These are phyloP conservation scores for Colletotrichum plurivorum DNA, from an alignment of 2,329 filamentous ascomycete species.

Conservation along the genomic window DNA sequence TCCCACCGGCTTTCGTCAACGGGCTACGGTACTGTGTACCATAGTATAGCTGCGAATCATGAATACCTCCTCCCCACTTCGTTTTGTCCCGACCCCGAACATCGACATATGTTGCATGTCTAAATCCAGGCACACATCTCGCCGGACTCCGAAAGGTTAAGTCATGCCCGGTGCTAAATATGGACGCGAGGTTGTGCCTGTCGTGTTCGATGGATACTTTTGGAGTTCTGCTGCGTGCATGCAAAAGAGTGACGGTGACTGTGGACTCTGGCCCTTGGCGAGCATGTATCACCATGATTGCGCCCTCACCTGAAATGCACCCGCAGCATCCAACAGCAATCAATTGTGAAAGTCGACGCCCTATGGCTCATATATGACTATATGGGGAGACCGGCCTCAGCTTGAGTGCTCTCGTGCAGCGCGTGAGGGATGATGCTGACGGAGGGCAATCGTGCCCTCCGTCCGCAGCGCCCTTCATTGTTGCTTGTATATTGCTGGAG, in stretches of 20 bases:
- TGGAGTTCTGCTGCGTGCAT: too few species aligned
- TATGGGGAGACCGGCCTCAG: too few species aligned
- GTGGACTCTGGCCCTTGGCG: neutral
- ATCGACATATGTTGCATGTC: neutral
- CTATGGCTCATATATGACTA: too few species aligned
- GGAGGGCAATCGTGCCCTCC: neutral
- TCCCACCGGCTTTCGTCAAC: constrained; percentile 8
- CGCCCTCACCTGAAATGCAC: constrained; percentile 17
- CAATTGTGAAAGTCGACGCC: too few species aligned
- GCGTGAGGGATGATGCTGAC: constrained; percentile 20
- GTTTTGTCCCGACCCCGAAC: constrained; percentile 3
- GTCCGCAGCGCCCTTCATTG: constrained; percentile 17
- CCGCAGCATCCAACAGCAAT: neutral
- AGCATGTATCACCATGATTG: constrained; percentile 31
- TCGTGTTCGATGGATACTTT: too few species aligned
- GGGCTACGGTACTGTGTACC: neutral
- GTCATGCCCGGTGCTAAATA: constrained; percentile 29
- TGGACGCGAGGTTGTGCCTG: constrained; percentile 3
- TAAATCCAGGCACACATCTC: neutral
- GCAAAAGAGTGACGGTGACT: neutral
- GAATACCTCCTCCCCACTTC: constrained; percentile 9
- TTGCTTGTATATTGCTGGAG: constrained; percentile 33
- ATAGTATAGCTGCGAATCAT: constrained; percentile 1
- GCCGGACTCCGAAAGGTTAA: constrained; percentile 28
- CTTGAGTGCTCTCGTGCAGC: neutral